phyloP scores from a whole-genome alignment of 2,329 filamentous ascomycete genomes.

The Aspergillus latus region DNA sequence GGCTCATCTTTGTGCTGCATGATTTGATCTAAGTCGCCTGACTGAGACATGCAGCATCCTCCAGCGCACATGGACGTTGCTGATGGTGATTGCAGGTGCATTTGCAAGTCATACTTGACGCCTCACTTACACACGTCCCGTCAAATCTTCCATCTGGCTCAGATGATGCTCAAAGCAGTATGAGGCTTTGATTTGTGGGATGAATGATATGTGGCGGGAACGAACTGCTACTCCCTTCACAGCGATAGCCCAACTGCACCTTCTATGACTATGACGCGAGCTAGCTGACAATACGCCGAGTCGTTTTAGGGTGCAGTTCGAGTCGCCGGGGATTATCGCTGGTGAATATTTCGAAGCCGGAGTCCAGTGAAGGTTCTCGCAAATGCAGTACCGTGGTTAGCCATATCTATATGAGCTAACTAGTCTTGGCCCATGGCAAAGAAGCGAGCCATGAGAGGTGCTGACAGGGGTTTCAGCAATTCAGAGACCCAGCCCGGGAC shows the following conservation, averaged over 20 bases:
- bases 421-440: too few relatives aligned
- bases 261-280: neutral
- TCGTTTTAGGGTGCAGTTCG: too few relatives aligned
- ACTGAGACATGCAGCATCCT: neutral
- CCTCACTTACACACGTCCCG: neutral
- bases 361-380: neutral
- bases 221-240: neutral
- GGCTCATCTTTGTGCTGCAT: neutral
- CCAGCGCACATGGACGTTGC: neutral
- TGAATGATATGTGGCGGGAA: neutral
- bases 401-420: too few relatives aligned
- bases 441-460: too few relatives aligned
- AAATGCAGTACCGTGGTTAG: neutral
- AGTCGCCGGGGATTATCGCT: too few relatives aligned
- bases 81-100: neutral
- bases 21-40: neutral
- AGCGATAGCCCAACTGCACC: neutral
- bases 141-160: neutral
- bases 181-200: neutral
- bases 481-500: too few relatives aligned
- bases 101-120: neutral
- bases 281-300: neutral
- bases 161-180: conserved; percentile 3
- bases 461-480: too few relatives aligned
- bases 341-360: too few relatives aligned